Base-by-base conservation (phyloP, 1,139 yeast species). In the Schizosaccharomyces versatilis region DNA sequence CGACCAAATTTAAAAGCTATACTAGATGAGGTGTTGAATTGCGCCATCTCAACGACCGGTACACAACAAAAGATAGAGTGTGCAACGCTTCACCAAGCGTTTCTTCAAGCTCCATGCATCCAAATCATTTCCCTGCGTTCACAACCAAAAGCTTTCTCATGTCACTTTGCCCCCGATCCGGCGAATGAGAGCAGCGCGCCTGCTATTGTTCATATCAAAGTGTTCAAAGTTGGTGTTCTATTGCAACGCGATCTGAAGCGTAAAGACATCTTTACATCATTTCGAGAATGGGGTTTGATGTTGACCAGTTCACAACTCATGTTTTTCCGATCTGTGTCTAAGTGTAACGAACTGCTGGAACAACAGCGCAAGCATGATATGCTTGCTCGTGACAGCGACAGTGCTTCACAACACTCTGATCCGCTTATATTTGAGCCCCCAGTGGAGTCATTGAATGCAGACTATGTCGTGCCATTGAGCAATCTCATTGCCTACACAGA, bases 201-300 rank as follows among this genome's bases (percentile, higher is more conserved):
- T 0, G 72, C 71, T 0, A 61, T 69, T 8, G 70, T 69, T 7
- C 69, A 67, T 44, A 65, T 70, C 56, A 67, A 67, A 53, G 67
- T 71, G 7, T 67, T 69, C 48, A 71, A 69, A 57, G 63, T 69
- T 24, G 74, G 75, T 1, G 60, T 68, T 32, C 57, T 71, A 19
- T 62, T 60, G 49, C 62, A 69, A 14, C 64, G 66, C 12, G 49
- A 44, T n/a, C 64, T 65, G 7, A 66, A 67, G 57, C 61, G 63
- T 59, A 59, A 64, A 5, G 65, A 64, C 19, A 62, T 69, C 8
- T 67, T 64, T 52, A 60, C 62, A 9, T 60, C 62, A 6, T 69
- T 71, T 70, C 63, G 66, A 36, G 71, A 69, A 56, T 70, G 72
- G 71, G 74, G 74, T 5, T 71, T 69, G 1, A 63, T 71, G 32